Evolutionary conservation across 345 rosid genomes (phyloP), one percentile per base, ranked within the genome.

Genomic region (Erucastrum elatum): DNA sequence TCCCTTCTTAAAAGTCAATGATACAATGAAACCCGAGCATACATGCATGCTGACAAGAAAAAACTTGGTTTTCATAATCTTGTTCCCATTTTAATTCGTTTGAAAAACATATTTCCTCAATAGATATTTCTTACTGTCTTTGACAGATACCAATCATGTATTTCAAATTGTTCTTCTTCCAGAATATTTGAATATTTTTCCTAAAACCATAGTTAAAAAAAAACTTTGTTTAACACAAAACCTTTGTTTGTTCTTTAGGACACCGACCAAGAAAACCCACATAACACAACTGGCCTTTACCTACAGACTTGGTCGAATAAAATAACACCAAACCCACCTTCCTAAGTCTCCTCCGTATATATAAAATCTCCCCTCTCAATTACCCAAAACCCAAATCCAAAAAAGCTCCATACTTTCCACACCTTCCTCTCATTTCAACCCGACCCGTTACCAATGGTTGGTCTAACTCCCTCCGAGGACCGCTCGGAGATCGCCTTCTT

Each of bases 401-500:
- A 70, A 70, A 44, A 39, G 17, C 15, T 56, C 49, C 6, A 16
- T 44, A 41, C 71, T 70, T 75, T 73, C 6, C 51, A 26, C 66
- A 26, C 27, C 33, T 44, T 71, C 30, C 34, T 39, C 60, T 25
- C 17, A 17, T 21, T 64, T 46, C 8, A 53, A 61, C 4, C 59
- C 29, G 4, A 64, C 30, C 37, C 62, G 0, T 69, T 33, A 67
- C 31, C 79, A 51, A 76, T 72, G 64, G 74, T 46, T 88, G 80
- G 44, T 76, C 44, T 72, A 17, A 72, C 79, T 27, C 59, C 78
- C 4, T 70, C 74, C 1, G 85, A 71, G n/a, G 86, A 84, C 25
- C 81, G 85, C 33, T 84, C 91, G 11, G 93, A 93, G 79, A 95
- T 95, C 29, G 98, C 87, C 2, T 95, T 95, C 89, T 93, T 95